A percentile compares a stretch with the other conserved stretches of the same genome.
phyloP scores from a whole-genome alignment of 768 basidiomycete species.

The Arthromyces matolae region DNA sequence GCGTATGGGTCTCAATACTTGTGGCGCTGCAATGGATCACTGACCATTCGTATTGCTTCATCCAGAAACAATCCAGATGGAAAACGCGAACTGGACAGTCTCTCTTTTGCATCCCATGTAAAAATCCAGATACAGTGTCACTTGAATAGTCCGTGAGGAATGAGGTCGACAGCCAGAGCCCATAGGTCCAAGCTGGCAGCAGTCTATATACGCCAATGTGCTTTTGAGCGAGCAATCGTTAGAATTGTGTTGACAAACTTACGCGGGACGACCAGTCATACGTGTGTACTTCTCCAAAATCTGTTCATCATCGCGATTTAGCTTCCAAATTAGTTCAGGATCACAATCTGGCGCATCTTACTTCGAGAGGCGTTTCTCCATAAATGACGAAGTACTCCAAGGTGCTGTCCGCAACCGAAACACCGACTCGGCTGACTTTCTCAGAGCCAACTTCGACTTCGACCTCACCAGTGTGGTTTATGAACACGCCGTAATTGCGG shows the following conservation, averaged over 20 bases:
- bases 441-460: constrained; percentile 71
- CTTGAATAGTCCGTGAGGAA: constrained; percentile 71
- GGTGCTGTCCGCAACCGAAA: constrained; percentile 57
- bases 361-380: constrained; percentile 62
- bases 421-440: constrained; percentile 60
- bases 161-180: constrained; percentile 74
- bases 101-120: constrained; percentile 67
- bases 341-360: constrained; percentile 29
- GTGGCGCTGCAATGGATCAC: constrained; percentile 9
- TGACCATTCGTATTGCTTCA: constrained; percentile 67
- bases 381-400: constrained; percentile 73
- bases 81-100: constrained; percentile 65
- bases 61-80: constrained; percentile 78
- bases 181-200: constrained; percentile 71
- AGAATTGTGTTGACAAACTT: constrained; percentile 16
- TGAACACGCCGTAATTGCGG: constrained; percentile 70
- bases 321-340: neutral
- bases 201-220: constrained; percentile 45
- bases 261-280: constrained; percentile 63
- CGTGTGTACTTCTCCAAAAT: constrained; percentile 60
- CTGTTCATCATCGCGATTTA: constrained; percentile 23
- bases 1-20: neutral
- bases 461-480: constrained; percentile 74
- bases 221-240: constrained; percentile 17
- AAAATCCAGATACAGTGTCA: constrained; percentile 64